phyloP scores from a whole-genome alignment of 139 green algal genomes.

The Pseudopediastrum boryanum region DNA sequence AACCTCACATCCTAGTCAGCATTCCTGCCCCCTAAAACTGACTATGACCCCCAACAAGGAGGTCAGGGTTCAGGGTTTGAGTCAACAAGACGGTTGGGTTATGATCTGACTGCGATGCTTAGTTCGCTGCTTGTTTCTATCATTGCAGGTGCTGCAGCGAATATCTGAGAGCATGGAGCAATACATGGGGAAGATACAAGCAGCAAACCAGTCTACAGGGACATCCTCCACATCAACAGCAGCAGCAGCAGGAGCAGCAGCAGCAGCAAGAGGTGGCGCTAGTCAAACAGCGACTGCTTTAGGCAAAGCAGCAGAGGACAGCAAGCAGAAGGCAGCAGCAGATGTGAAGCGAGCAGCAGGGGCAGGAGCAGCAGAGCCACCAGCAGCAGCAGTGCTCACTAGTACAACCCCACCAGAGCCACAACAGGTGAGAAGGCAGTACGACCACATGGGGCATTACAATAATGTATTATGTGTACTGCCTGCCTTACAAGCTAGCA shows the following conservation, averaged over 20 bases:
- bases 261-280: background rate
- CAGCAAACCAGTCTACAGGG: background rate
- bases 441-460: background rate
- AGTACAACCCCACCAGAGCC: background rate
- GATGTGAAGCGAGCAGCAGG: background rate
- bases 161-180: conserved; percentile 25
- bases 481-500: too few relatives aligned
- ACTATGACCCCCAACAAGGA: too few relatives aligned
- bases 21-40: too few relatives aligned
- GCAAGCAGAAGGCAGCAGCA: background rate
- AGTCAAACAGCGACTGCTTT: background rate
- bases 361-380: background rate
- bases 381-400: conserved; percentile 8
- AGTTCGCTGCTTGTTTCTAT: too few relatives aligned
- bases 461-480: background rate
- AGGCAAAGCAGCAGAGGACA: background rate
- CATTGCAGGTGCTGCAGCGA: conserved; percentile 59
- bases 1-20: too few relatives aligned
- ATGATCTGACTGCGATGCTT: too few relatives aligned
- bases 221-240: background rate
- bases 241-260: conserved; percentile 16
- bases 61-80: too few relatives aligned
- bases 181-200: background rate
- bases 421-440: background rate
- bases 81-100: too few relatives aligned